A percentile compares a stretch with the other conserved stretches of the same genome.
Evolutionary conservation across 164 flowering plant species (phyloP).

Genomic region (Dillenia suffruticosa): DNA sequence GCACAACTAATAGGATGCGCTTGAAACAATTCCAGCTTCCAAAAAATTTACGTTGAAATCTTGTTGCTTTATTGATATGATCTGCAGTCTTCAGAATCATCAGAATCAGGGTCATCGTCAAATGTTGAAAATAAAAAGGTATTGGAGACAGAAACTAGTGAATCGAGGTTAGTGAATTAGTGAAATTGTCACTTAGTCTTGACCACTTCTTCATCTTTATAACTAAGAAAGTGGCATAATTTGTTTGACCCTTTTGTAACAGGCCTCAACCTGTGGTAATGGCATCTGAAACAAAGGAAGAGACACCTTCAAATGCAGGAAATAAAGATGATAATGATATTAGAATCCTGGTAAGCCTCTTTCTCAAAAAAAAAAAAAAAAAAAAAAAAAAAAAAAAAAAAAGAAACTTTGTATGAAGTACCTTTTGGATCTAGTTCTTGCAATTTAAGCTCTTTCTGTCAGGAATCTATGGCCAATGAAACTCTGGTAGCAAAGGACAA

Average conservation of each 20-base stretch:
- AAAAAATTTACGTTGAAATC: background rate
- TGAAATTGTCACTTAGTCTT: background rate
- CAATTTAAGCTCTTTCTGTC: background rate
- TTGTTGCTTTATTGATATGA: background rate
- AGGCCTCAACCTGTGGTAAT: slow-evolving; percentile 3
- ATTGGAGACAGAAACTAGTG: slow-evolving; percentile 6
- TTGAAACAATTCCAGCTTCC: too few species aligned
- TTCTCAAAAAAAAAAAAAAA: too few species aligned
- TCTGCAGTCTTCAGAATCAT: slow-evolving; percentile 29
- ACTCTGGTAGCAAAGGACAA: slow-evolving; percentile 1
- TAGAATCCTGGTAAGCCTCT: too few species aligned
- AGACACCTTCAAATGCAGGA: too few species aligned
- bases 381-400: too few species aligned
- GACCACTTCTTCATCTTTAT: too few species aligned
- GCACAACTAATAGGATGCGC: too few species aligned
- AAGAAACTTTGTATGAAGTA: too few species aligned
- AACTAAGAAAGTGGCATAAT: too few species aligned
- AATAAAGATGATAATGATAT: too few species aligned
- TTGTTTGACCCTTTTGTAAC: background rate
- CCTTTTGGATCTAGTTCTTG: background rate
- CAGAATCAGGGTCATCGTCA: slow-evolving; percentile 13
- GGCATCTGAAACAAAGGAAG: background rate
- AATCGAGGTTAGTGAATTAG: slow-evolving; percentile 11
- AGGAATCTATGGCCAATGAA: slow-evolving; percentile 16
- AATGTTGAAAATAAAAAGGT: slow-evolving; percentile 6